Base-by-base conservation (phyloP, 176 grass and related monocot genomes). In the Poa annua region DNA sequence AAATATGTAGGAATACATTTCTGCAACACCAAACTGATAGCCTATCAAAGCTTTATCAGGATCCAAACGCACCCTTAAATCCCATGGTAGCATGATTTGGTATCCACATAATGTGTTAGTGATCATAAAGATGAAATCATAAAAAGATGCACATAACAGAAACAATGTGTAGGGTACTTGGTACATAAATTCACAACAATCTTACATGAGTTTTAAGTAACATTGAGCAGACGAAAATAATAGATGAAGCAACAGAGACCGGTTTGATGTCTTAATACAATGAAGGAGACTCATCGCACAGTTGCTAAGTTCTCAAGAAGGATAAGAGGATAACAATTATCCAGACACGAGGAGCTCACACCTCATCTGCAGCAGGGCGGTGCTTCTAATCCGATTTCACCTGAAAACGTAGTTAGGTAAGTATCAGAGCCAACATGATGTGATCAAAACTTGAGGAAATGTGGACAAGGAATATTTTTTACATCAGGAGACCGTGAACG, bases 401-500 rank as follows among this genome's bases (percentile, higher is more conserved):
- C 88, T 90, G 68, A 72, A 90, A 83, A 68, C 24, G 20, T 60
- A 5, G 59, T 17, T 8, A 48, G 22, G 51, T 56, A 75, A 24
- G 21, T 13, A 21, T 71, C 11, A 72, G 25, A 66, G 51, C 32
- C 16, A 53, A 20, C 41, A 55, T 22, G 39, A 48, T 12, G 15
- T 2, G 13, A n/a, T 49, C 24, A 24, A 24, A 3, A 68, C 3
- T 42, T 48, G 22, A 44, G 2, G 14, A 67, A 66, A 79, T 48
- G 33, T 14, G 15, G 48, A 45, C 3, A 49, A 76, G 41, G 36
- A 82, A 54, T 35, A 73, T 20, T 7, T 69, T 79, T 84, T 92
- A 92, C 90, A 72, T 82, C 83, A 71, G 75, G 86, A 64, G 90
- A 92, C n/a, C 66, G 75, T 53, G 90, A 86, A 3, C 44, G 80